Evolutionary conservation across 768 basidiomycete genomes (phyloP).

Genomic region (Cantharellus anzutake): DNA sequence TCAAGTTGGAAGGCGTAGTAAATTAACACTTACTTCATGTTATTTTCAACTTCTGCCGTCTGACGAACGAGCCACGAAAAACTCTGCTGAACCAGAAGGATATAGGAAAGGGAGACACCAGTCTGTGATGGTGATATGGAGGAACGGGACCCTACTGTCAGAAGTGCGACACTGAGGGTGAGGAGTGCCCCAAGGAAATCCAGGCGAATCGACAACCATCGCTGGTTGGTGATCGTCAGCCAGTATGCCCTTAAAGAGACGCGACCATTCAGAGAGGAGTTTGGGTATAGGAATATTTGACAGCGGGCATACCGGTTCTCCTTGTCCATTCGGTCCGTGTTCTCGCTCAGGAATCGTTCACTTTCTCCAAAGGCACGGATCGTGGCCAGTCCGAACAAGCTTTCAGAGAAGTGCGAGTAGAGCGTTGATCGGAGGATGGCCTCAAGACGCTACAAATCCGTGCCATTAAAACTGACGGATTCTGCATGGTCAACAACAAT

Average conservation of each 20-base stretch:
- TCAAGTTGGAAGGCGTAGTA: neutral
- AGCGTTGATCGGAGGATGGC: conserved; percentile 53
- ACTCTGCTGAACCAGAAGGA: conserved; percentile 11
- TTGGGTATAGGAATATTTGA: too few species aligned
- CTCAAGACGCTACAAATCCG: conserved; percentile 24
- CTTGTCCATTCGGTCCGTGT: conserved; percentile 47
- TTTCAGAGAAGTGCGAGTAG: conserved; percentile 64
- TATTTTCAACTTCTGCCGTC: conserved; percentile 41
- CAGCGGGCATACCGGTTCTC: conserved; percentile 31
- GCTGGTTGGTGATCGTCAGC: conserved; percentile 10
- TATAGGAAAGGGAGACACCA: conserved; percentile 51
- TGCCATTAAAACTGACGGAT: neutral
- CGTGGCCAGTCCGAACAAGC: conserved; percentile 47
- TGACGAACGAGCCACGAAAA: conserved; percentile 37
- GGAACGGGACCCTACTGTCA: conserved; percentile 36
- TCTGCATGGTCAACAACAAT: conserved; percentile 2
- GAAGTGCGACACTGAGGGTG: conserved; percentile 44
- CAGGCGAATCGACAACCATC: conserved; percentile 54
- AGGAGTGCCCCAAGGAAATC: conserved; percentile 48
- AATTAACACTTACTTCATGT: conserved; percentile 1
- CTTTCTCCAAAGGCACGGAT: conserved; percentile 56
- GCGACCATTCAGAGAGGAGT: too few species aligned
- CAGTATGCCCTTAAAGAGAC: neutral
- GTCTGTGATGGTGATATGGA: conserved; percentile 46
- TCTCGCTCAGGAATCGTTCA: conserved; percentile 40